Base-by-base conservation (phyloP, 2,329 filamentous ascomycete genomes). In the Purpureocillium takamizusanense region DNA sequence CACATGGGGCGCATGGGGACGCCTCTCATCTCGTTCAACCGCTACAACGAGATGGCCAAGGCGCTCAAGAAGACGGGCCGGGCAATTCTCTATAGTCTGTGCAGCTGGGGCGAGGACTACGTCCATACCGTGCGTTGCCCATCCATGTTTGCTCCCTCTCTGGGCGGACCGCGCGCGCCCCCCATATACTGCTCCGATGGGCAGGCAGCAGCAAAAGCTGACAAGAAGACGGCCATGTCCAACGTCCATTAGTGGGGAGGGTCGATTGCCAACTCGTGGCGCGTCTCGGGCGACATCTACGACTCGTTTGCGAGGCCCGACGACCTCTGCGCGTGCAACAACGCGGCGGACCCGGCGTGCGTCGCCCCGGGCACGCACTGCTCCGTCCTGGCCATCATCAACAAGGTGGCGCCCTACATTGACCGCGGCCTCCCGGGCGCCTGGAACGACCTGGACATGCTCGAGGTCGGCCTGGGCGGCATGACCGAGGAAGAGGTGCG, bases 231-330 rank as follows among this genome's bases (percentile, higher is more conserved):
- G n/a, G n/a, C n/a, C n/a, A n/a, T n/a, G n/a, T n/a, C n/a, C n/a
- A n/a, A n/a, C n/a, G n/a, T n/a, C n/a, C n/a, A n/a, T 25, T 25
- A 25, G 21, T 36, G 35, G 35, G 35, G 23, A 23, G 13, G 14
- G 23, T 30, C 10, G 7, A 37, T 35, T 23, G 47, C 50, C 15
- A 56, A 61, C 41, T 56, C 57, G 7, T 60, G 55, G 52, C 46
- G 57, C 31, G 56, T 60, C 31, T 53, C 52, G 1, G 58, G 55
- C 18, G 56, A 60, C 40, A 56, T 61, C 31, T 54, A 55, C 43
- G 52, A 56, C 39, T 51, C 50, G 29, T 57, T 61, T 42, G 51
- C 56, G 37, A 25, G 40, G 4, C 36, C 36, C 7, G 40, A 42
- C 17, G 36, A 39, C 32, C 33, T 39, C n/a, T 42, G 40, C 16